These are phyloP conservation scores for Penicillium olsonii DNA, from an alignment of 2,329 filamentous ascomycete genomes.

Conservation along the genomic window DNA sequence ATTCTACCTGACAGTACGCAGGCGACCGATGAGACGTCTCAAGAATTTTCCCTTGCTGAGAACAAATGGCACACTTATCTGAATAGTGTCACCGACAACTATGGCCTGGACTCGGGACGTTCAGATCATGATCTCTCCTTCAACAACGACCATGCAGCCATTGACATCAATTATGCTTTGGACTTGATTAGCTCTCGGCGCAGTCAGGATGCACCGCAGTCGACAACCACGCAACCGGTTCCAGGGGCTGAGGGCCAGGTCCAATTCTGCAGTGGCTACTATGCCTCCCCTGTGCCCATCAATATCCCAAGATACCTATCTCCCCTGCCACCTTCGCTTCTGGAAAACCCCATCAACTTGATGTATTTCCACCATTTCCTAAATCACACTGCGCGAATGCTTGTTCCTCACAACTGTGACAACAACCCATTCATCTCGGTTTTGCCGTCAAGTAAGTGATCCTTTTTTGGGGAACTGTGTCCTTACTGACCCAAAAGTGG, in stretches of 20 bases:
- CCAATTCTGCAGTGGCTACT: constrained; percentile 65
- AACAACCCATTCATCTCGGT: constrained; percentile 63
- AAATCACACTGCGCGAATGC: constrained; percentile 73
- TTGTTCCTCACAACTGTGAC: constrained; percentile 63
- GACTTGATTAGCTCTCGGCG: constrained; percentile 27
- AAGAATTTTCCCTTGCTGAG: constrained; percentile 21
- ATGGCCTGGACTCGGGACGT: constrained; percentile 71
- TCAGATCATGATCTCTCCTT: constrained; percentile 68
- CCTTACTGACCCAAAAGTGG: constrained; percentile 52
- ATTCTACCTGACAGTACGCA: constrained; percentile 1
- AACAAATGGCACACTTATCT: constrained; percentile 36
- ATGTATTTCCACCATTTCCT: constrained; percentile 74
- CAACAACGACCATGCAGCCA: constrained; percentile 70
- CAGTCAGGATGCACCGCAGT: constrained; percentile 8
- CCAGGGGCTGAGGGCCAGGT: constrained; percentile 36
- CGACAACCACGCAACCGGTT: background rate
- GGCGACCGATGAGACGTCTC: constrained; percentile 8
- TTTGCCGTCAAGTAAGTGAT: constrained; percentile 60
- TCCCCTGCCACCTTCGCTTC: constrained; percentile 58
- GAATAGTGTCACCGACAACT: constrained; percentile 46
- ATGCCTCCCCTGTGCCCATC: constrained; percentile 67
- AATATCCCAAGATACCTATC: constrained; percentile 60
- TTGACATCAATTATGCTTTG: constrained; percentile 53
- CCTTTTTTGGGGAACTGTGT: constrained; percentile 22
- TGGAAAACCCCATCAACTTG: constrained; percentile 77